These are phyloP conservation scores for Chlorella sorokiniana DNA, from an alignment of 139 green algal species.

Conservation along the genomic window DNA sequence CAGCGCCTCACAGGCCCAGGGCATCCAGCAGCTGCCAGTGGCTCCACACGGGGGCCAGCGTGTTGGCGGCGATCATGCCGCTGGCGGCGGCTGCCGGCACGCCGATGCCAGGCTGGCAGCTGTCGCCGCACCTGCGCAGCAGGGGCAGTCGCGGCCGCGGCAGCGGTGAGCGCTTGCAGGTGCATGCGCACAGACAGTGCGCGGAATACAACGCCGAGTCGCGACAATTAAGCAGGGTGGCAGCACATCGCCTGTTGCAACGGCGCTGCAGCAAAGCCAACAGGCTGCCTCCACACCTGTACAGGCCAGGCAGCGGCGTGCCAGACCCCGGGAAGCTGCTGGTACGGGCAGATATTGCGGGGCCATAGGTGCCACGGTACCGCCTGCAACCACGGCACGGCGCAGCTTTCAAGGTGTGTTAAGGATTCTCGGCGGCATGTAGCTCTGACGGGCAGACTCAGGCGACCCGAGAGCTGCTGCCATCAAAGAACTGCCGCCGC, in stretches of 20 bases:
- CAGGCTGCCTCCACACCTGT: constrained; percentile 75
- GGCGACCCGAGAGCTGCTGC: too few relatives aligned
- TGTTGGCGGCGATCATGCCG: constrained; percentile 86
- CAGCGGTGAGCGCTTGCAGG: not conserved
- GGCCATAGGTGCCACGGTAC: constrained; percentile 83
- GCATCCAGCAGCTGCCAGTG: constrained; percentile 79
- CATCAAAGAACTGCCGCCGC: too few relatives aligned
- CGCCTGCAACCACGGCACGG: constrained; percentile 40
- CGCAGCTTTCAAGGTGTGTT: constrained; percentile 67
- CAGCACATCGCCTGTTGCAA: not conserved
- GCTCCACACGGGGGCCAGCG: constrained; percentile 65
- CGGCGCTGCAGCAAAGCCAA: constrained; percentile 45
- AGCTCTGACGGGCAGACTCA: constrained; percentile 60
- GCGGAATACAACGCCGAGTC: not conserved
- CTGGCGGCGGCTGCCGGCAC: constrained; percentile 88
- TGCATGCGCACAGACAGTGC: not conserved
- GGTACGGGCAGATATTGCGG: not conserved
- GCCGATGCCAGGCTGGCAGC: constrained; percentile 72
- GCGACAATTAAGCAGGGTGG: not conserved
- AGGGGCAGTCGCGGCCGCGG: not conserved
- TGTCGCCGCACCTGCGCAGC: constrained; percentile 25
- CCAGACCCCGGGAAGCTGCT: constrained; percentile 13
- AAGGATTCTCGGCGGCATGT: constrained; percentile 73
- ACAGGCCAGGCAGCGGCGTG: constrained; percentile 52
- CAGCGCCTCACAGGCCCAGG: constrained; percentile 46